Base-by-base conservation (phyloP, 2,329 filamentous ascomycete genomes). In the Akanthomyces uredinophilus region DNA sequence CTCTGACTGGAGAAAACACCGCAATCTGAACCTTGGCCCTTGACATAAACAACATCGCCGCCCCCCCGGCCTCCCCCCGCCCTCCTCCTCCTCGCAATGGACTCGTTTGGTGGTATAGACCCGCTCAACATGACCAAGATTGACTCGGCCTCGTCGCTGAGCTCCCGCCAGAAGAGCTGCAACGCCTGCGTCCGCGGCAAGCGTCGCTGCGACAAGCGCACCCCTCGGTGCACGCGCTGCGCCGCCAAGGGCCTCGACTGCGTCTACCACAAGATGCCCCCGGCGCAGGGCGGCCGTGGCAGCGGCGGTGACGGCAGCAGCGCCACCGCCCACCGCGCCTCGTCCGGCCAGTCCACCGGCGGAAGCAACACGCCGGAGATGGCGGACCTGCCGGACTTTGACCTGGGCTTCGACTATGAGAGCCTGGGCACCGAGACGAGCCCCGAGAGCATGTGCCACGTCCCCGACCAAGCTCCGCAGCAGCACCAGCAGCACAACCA, bases 141-240 rank as follows among this genome's bases (percentile, higher is more conserved):
- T 43, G 62, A 64, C 51, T 37, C 64, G n/a, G 46, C 58, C n/a
- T 58, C 58, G 54, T 24, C 66, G 41, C 71, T 74, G 43, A 73
- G 75, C 49, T 85, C 75, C 82, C 72, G 78, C 63, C 79, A 80
- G 66, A 80, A 79, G 74, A 80, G 77, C 71, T 81, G 78, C 72
- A 78, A 80, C 65, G 74, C 77, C 59, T 81, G 79, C 66, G 78
- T 81, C 54, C 73, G 73, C 59, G 75, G 77, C 68, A 81, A 81
- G 69, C 73, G 78, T 55, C 74, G 78, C 63, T 81, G 79, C 69
- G 78, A 81, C 68, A 80, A 80, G 72, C 72, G 69, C 51, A 71
- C 70, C 10, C 78, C 79, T 18, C 69, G 70, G 51, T 81, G 78
- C 67, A 73, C 73, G 24, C 76, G 78, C 57, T 81, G 78, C 67